A percentile compares a stretch with the other conserved stretches of the same genome.
Conservation (phyloP, 768 basidiomycete species). For the Hericium rajendrae region DNA sequence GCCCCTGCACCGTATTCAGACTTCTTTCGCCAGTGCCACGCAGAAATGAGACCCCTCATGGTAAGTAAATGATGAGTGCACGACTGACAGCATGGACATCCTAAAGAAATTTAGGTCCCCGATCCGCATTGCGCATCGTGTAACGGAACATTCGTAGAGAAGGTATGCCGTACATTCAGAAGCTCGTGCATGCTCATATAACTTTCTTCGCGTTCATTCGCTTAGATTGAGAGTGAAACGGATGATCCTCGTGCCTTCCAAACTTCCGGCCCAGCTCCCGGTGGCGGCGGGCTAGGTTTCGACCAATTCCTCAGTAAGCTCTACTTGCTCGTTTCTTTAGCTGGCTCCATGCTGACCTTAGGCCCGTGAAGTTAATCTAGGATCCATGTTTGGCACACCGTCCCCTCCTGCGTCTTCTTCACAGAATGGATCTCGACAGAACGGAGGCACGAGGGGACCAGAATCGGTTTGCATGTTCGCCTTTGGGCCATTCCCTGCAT, state of each 20-base stretch:
- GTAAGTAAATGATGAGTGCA: slow-evolving; percentile 27
- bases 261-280: slow-evolving; percentile 22
- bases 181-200: not conserved
- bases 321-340: not conserved
- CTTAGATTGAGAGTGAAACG: slow-evolving; percentile 61
- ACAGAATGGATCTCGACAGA: no score
- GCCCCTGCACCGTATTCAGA: not conserved
- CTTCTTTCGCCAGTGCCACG: slow-evolving; percentile 51
- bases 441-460: no score
- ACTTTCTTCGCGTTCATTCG: not conserved
- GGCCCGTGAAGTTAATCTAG: slow-evolving; percentile 2
- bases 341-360: not conserved
- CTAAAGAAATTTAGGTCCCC: slow-evolving; percentile 41
- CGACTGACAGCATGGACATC: not conserved
- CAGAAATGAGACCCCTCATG: slow-evolving; percentile 85
- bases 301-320: slow-evolving; percentile 41
- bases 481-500: no score
- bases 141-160: slow-evolving; percentile 75
- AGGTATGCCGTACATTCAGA: slow-evolving; percentile 29
- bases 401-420: no score
- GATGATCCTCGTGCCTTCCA: slow-evolving; percentile 72
- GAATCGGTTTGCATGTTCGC: no score
- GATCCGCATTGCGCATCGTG: slow-evolving; percentile 81
- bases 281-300: slow-evolving; percentile 25
- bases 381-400: not conserved